Percentiles rank a stretch among this genome's conserved stretches.
These are phyloP conservation scores for Candida sithepensis DNA, from an alignment of 805 yeast genomes.

Conservation along the genomic window DNA sequence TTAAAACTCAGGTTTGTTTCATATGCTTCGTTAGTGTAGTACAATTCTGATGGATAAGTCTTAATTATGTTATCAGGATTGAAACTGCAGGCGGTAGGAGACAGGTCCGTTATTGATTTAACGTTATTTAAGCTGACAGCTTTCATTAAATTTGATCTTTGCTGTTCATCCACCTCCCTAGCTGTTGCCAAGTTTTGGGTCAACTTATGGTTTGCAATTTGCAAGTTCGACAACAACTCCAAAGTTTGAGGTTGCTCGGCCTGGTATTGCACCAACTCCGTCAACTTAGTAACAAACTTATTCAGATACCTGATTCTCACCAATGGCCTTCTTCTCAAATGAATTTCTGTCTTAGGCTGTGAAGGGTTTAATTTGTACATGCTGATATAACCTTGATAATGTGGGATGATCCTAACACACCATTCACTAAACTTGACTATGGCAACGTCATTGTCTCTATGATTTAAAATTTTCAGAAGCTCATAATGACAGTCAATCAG, in stretches of 20 bases:
- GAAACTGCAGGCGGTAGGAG: constrained; percentile 19
- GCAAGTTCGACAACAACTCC: constrained; percentile 22
- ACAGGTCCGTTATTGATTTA: constrained; percentile 22
- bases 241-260: constrained; percentile 17
- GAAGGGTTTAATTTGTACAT: constrained; percentile 20
- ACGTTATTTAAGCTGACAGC: constrained; percentile 18
- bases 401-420: constrained; percentile 16
- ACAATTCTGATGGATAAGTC: constrained; percentile 18
- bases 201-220: constrained; percentile 20
- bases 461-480: constrained; percentile 10
- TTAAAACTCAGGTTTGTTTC: constrained; percentile 21
- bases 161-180: constrained; percentile 19
- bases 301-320: constrained; percentile 26
- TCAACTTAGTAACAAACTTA: constrained; percentile 20
- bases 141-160: constrained; percentile 16
- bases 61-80: constrained; percentile 5
- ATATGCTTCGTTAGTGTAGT: constrained; percentile 23
- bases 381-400: constrained; percentile 22
- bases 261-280: constrained; percentile 18
- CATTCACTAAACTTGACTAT: constrained; percentile 22
- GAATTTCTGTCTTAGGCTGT: constrained; percentile 26
- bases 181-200: constrained; percentile 16
- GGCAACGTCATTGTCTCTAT: constrained; percentile 10
- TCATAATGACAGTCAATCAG: constrained; percentile 19
- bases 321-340: constrained; percentile 30